A percentile compares a stretch with the other conserved stretches of the same genome.
phyloP scores from a whole-genome alignment of 2,329 filamentous ascomycete genomes.

The Clonostachys rhizophaga region DNA sequence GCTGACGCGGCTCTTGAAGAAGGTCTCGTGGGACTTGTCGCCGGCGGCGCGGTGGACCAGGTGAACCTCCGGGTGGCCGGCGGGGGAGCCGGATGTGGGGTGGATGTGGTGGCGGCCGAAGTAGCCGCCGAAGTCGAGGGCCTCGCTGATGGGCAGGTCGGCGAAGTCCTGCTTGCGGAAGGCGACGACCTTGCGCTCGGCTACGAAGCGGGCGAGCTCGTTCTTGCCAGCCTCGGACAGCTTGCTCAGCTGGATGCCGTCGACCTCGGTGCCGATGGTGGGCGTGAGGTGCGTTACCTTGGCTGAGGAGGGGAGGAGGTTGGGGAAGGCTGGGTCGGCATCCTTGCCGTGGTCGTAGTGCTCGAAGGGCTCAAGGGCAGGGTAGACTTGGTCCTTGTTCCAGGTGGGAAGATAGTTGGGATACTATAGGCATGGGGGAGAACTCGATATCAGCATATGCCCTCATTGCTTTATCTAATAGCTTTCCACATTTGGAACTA shows the following conservation, averaged over 20 bases:
- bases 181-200: conserved; percentile 72
- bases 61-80: conserved; percentile 70
- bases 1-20: conserved; percentile 66
- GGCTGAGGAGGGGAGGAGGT: conserved; percentile 54
- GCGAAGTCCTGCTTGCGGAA: conserved; percentile 74
- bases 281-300: conserved; percentile 61
- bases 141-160: conserved; percentile 64
- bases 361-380: conserved; percentile 63
- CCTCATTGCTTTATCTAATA: neutral
- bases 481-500: neutral
- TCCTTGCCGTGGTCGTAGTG: conserved; percentile 74
- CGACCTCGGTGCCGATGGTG: conserved; percentile 68
- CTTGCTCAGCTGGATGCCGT: conserved; percentile 65
- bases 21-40: conserved; percentile 44
- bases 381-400: conserved; percentile 59
- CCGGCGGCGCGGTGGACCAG: conserved; percentile 67
- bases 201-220: conserved; percentile 70
- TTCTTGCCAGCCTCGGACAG: conserved; percentile 67
- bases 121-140: conserved; percentile 66
- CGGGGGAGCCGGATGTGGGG: conserved; percentile 70
- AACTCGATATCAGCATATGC: neutral
- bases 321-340: conserved; percentile 64
- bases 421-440: conserved; percentile 36
- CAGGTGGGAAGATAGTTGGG: conserved; percentile 71
- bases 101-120: conserved; percentile 82